Evolutionary conservation across 345 rosid species (phyloP), one percentile per base, ranked within the genome.

Genomic region (Rhizophora mangle): DNA sequence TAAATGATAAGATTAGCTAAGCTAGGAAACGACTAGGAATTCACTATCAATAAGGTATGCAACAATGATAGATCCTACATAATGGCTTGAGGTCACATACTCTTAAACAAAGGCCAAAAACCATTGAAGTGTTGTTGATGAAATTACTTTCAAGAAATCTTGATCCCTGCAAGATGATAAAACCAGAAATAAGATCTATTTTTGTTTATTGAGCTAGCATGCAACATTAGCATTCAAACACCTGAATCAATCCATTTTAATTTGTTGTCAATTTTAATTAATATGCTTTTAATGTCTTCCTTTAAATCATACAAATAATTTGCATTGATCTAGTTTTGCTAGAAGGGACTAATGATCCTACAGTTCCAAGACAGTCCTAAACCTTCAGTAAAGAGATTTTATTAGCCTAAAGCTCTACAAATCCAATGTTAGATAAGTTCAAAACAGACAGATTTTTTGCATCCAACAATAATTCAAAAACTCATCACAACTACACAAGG

Each of bases 71-170:
- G 66, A 69, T 62, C 73, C 61, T 68, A 73, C 16, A 54, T 34
- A 72, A 22, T 37, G 11, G 47, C 43, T 36, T 69, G 31, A 72
- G 75, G 63, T 62, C 52, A 70, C 88, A 77, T 87, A 94, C 98
- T 76, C 91, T 85, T 53, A 94, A 77, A 84, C 97, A 91, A 29
- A 86, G 84, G 56, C 98, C 85, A 65, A 94, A 91, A 68, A 94
- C 94, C 97, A 94, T 89, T 24, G 96, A 91, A 58, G 97, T 94
- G 64, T 91, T 94, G 73, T 94, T 94, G 83, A 91, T 91, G 76
- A 88, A 94, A 81, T 87, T 91, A 73, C 98, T 94, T 82, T 94
- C 96, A 18, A 86, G 86, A 79, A 94, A 82, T 79, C 97, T 81
- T 73, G 88, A 83, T 22, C 98, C 98, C 98, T 91, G 85, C 81